Base-by-base conservation (phyloP, 1,284 basidiomycete species). In the Cutaneotrichosporon dermatis region DNA sequence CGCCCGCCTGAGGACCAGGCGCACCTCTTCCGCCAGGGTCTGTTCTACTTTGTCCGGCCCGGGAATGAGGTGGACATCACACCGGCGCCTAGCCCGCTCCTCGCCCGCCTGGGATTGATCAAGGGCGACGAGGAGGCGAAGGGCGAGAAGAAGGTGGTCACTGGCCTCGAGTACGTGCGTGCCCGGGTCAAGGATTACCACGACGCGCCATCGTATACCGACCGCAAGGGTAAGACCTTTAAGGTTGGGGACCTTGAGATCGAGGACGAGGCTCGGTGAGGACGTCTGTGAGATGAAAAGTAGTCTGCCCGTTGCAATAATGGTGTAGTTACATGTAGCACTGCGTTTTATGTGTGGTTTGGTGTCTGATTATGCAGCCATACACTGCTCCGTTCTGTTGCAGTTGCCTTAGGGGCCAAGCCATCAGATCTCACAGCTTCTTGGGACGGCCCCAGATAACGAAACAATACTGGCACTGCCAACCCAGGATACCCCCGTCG, bases 1-100 rank as follows among this genome's bases (percentile, higher is more conserved):
- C 60, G 65, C 16, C 69, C 70, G n/a, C 69, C 70, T 1, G 60
- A 66, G 46, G 69, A 70, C 57, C 70, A 72, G 50, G 64, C 61
- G 1, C 65, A 67, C 46, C 66, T 69, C 25, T 64, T 64, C 57
- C 66, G 69, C 41, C 64, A 67, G 39, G 69, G 71, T 1, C 61
- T 73, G 43, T 60, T 73, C 51, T 73, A 70, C 60, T 69, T 69
- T 48, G 67, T 67, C 51, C 56, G 71, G 11, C 71, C 71, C 2
- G 69, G 69, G 45, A 67, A 73, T 56, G 61, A 68, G 37, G 62
- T 65, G 10, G 66, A 66, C 12, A 70, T 71, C 37, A 61, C 64
- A 4, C 64, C 64, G 0, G 69, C 69, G 0, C 65, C 64, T 0
- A 66, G 65, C 1, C 71, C 71, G 0, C 42, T 72, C 4, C 60